These are phyloP conservation scores for Chrysoporthe cubensis DNA, from an alignment of 2,329 filamentous ascomycete genomes.

Conservation along the genomic window DNA sequence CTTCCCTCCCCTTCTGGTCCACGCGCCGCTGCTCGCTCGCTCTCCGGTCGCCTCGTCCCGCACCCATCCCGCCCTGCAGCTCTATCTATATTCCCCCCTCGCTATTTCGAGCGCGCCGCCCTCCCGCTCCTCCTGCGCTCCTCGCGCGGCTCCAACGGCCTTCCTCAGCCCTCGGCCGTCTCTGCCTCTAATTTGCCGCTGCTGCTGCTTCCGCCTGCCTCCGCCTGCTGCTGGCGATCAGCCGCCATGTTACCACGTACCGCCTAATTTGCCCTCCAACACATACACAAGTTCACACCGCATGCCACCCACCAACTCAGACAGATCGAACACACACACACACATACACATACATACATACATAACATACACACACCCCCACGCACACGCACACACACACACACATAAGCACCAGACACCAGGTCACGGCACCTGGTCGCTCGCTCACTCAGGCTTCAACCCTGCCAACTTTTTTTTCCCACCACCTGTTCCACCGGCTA, in stretches of 20 bases:
- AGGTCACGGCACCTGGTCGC: neutral
- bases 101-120: neutral
- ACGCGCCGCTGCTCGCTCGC: neutral
- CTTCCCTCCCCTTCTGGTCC: neutral
- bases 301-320: slow-evolving; percentile 4
- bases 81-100: no score
- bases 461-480: neutral
- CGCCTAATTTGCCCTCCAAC: slow-evolving; percentile 5
- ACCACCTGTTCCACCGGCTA: slow-evolving; percentile 18
- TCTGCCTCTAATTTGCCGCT: neutral
- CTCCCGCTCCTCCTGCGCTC: no score
- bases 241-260: slow-evolving; percentile 11
- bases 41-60: neutral
- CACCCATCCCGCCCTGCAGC: no score
- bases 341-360: neutral
- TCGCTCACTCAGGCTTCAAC: neutral
- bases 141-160: neutral
- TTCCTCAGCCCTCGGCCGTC: neutral
- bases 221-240: neutral
- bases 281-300: neutral
- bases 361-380: neutral
- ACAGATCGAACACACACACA: neutral
- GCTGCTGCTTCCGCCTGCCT: neutral
- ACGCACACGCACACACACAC: neutral
- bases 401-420: neutral